Percentiles rank a stretch among this genome's conserved stretches.
Conservation (phyloP, 768 basidiomycete species). For the Serendipita sp. region DNA sequence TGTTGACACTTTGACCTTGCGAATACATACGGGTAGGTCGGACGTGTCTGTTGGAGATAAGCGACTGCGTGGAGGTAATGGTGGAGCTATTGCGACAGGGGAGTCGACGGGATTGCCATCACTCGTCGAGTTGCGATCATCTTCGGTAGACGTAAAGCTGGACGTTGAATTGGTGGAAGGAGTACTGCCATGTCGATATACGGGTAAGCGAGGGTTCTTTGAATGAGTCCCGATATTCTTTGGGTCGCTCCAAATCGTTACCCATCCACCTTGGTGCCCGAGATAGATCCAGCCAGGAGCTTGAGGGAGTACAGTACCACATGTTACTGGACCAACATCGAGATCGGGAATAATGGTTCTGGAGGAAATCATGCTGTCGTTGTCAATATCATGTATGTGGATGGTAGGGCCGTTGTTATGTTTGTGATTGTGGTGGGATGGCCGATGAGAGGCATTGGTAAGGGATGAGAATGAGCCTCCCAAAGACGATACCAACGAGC, state of each 20-base stretch:
- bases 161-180: conserved; percentile 7
- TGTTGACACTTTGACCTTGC: conserved; percentile 61
- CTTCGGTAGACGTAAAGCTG: neutral
- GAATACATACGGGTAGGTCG: conserved; percentile 41
- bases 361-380: neutral
- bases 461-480: neutral
- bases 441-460: neutral
- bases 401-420: conserved; percentile 36
- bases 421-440: neutral
- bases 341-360: conserved; percentile 45
- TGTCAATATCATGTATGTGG: conserved; percentile 53
- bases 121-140: neutral
- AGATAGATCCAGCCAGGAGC: conserved; percentile 55
- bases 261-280: conserved; percentile 80
- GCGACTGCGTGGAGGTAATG: neutral
- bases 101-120: neutral
- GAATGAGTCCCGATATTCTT: conserved; percentile 27
- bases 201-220: conserved; percentile 13
- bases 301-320: conserved; percentile 58
- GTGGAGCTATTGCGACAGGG: neutral
- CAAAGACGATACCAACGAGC: neutral
- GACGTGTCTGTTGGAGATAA: conserved; percentile 1
- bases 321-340: conserved; percentile 66
- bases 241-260: conserved; percentile 53
- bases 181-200: conserved; percentile 6